Conservation (phyloP, 2,329 filamentous ascomycete genomes). For the Fusarium nisikadoi region DNA sequence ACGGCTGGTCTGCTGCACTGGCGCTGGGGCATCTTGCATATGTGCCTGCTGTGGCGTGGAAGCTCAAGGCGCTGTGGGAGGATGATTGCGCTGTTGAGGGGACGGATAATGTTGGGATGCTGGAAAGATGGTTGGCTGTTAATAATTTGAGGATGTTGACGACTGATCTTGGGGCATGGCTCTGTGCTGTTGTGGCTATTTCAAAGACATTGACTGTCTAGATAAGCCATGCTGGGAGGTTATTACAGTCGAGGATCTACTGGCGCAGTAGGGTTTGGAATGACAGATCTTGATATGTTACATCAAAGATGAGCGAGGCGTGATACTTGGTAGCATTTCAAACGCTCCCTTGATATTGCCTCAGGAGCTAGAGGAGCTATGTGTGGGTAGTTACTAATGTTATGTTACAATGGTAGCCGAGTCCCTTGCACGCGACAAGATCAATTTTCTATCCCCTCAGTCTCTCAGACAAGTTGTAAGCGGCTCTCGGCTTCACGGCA, state of each 20-base stretch:
- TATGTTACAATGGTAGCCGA: not conserved
- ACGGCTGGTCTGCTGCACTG: conserved; percentile 46
- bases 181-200: conserved; percentile 47
- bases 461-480: not conserved
- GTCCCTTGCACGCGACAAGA: not conserved
- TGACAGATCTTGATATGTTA: not conserved
- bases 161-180: conserved; percentile 49
- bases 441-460: not conserved
- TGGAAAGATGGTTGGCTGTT: conserved; percentile 48
- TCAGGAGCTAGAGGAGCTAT: not conserved
- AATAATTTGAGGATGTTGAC: conserved; percentile 49
- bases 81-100: conserved; percentile 33
- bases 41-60: conserved; percentile 48
- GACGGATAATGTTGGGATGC: conserved; percentile 44
- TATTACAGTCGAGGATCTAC: not conserved
- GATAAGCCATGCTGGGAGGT: not conserved
- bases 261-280: not conserved
- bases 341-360: not conserved
- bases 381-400: not conserved
- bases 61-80: conserved; percentile 47
- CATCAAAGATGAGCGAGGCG: not conserved
- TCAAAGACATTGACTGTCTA: conserved; percentile 40
- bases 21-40: conserved; percentile 49
- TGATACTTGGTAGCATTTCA: not conserved
- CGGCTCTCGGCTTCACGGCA: conserved; percentile 22